Evolutionary conservation across 331 rosid species (phyloP).

Genomic region (Pyrus hybrid): DNA sequence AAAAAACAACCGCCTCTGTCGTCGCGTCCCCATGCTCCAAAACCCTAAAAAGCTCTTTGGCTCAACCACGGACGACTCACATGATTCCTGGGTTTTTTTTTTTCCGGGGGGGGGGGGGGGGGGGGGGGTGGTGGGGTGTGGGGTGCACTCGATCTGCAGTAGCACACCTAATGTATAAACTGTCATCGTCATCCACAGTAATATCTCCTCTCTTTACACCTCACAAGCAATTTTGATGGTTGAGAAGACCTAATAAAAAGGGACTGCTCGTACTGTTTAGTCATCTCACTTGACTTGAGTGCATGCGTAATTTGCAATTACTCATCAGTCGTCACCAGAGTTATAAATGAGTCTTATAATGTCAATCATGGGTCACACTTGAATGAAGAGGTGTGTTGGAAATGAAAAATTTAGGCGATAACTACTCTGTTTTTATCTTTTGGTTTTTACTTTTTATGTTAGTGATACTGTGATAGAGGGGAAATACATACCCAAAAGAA

Average conservation of each 20-base stretch:
- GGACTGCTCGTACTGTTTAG: not conserved
- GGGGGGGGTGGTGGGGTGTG: no score
- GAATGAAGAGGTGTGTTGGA: not conserved
- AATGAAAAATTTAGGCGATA: not conserved
- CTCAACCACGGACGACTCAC: not conserved
- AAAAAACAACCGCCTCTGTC: not conserved
- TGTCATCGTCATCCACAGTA: not conserved
- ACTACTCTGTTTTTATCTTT: not conserved
- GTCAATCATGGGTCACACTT: not conserved
- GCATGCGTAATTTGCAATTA: not conserved
- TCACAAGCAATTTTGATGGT: conserved; percentile 5
- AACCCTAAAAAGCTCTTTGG: not conserved
- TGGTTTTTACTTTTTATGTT: no score
- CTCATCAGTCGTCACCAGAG: not conserved
- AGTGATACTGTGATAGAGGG: not conserved
- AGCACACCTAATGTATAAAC: not conserved
- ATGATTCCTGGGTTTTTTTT: not conserved
- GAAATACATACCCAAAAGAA: not conserved
- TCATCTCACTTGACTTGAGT: not conserved
- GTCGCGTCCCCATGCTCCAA: not conserved
- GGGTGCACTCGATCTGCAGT: not conserved
- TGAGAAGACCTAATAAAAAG: not conserved
- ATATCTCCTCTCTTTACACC: not conserved
- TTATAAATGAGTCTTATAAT: not conserved
- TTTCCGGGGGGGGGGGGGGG: no score